These are phyloP conservation scores for Cryptococcus sp. DNA, from an alignment of 1,284 basidiomycete genomes.

Conservation along the genomic window DNA sequence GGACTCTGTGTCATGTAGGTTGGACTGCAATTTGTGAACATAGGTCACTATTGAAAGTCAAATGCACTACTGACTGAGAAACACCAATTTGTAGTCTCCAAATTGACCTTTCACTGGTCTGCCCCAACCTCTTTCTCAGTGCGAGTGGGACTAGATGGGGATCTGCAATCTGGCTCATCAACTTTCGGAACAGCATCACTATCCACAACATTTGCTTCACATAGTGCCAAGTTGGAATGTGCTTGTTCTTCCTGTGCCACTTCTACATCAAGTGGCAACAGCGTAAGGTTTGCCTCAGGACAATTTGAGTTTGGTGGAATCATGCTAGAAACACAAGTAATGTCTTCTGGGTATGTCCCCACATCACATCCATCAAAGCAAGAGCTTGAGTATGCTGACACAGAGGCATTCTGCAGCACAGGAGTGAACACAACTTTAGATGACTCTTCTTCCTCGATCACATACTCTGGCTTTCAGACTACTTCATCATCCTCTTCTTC, in stretches of 20 bases:
- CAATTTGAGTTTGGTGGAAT: constrained; percentile 24
- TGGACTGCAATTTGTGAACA: neutral
- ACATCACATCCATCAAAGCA: constrained; percentile 1
- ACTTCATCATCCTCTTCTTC: constrained; percentile 11
- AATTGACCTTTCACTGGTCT: constrained; percentile 17
- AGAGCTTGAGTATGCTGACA: neutral
- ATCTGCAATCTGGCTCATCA: constrained; percentile 9
- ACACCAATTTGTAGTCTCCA: constrained; percentile 14
- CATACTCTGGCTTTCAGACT: constrained; percentile 33
- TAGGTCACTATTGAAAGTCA: too few relatives aligned
- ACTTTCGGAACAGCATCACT: constrained; percentile 12
- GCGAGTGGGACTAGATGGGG: constrained; percentile 25
- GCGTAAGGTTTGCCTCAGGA: neutral
- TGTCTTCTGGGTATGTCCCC: constrained; percentile 20
- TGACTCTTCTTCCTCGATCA: constrained; percentile 28
- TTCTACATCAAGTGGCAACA: neutral
- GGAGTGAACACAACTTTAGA: constrained; percentile 31
- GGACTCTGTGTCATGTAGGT: constrained; percentile 23
- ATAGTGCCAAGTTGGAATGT: constrained; percentile 27
- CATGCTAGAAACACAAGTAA: constrained; percentile 16
- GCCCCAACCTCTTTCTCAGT: constrained; percentile 9
- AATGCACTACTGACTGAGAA: neutral
- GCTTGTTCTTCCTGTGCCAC: constrained; percentile 3
- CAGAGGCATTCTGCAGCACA: constrained; percentile 6
- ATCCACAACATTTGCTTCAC: constrained; percentile 13